Evolutionary conservation across 768 basidiomycete genomes (phyloP).

Genomic region (Xerocomellus amylosporus): DNA sequence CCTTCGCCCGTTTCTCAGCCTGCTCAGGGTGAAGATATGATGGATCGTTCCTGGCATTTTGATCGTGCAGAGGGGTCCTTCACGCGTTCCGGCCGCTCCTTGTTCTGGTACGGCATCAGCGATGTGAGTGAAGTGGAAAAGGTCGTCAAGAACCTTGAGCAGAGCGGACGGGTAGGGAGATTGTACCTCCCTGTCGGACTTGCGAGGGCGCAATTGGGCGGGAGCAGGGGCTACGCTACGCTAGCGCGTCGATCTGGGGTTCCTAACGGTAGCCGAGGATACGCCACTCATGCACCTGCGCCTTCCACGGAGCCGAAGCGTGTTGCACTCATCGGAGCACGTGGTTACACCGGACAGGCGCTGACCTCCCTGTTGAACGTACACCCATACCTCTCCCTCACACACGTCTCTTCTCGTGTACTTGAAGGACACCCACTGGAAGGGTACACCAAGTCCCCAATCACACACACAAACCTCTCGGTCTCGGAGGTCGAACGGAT

Average conservation of each 20-base stretch:
- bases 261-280: constrained; percentile 64
- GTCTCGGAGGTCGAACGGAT: constrained; percentile 76
- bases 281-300: constrained; percentile 59
- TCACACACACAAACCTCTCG: constrained; percentile 81
- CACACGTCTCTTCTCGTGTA: constrained; percentile 96
- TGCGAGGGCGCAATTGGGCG: constrained; percentile 18
- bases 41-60: constrained; percentile 95
- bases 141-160: constrained; percentile 71
- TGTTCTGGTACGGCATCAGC: constrained; percentile 98
- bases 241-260: constrained; percentile 28
- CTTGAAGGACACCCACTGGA: constrained; percentile 78
- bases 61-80: constrained; percentile 98
- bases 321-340: constrained; percentile 92
- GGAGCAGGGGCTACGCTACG: constrained; percentile 21
- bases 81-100: constrained; percentile 85
- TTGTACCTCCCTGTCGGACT: constrained; percentile 68
- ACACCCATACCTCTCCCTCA: constrained; percentile 87
- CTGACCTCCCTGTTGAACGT: constrained; percentile 79
- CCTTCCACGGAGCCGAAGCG: constrained; percentile 70
- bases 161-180: constrained; percentile 80
- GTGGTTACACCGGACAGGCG: constrained; percentile 94
- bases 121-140: constrained; percentile 90
- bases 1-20: constrained; percentile 2
- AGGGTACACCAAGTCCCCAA: constrained; percentile 71
- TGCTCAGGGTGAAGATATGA: constrained; percentile 68